These are phyloP conservation scores for Clarireedia monteithiana DNA, from an alignment of 2,329 filamentous ascomycete species.

Conservation along the genomic window DNA sequence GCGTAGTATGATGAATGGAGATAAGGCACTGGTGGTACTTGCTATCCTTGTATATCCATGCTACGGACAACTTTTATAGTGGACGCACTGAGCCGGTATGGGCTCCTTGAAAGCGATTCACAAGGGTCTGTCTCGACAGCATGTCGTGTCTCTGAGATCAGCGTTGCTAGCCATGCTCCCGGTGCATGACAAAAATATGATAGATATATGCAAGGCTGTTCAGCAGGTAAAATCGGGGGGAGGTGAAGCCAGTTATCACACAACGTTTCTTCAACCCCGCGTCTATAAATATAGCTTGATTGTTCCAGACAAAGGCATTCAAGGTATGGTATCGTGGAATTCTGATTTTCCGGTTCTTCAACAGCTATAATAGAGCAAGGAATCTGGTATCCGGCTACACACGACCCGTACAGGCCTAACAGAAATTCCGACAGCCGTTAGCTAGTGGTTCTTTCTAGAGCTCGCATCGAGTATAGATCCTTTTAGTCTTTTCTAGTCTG, in stretches of 20 bases:
- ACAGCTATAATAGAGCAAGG: neutral
- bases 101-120: slow-evolving; percentile 4
- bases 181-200: slow-evolving; percentile 3
- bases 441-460: neutral
- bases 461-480: neutral
- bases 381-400: neutral
- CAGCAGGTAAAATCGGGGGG: neutral
- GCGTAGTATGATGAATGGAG: neutral
- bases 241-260: neutral
- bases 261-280: neutral
- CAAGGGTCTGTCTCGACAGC: slow-evolving; percentile 1
- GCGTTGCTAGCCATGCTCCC: slow-evolving; percentile 5
- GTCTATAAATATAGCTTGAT: neutral
- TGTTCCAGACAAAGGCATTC: neutral
- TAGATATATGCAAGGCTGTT: slow-evolving; percentile 10
- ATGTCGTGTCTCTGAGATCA: slow-evolving; percentile 10
- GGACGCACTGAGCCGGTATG: neutral
- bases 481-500: neutral
- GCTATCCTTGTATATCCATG: slow-evolving; percentile 10
- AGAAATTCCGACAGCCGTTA: neutral
- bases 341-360: slow-evolving; percentile 1
- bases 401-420: neutral
- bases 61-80: neutral
- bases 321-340: neutral
- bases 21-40: slow-evolving; percentile 7